Base-by-base conservation (phyloP, 75 land plant species). In the Azolla pinnata region DNA sequence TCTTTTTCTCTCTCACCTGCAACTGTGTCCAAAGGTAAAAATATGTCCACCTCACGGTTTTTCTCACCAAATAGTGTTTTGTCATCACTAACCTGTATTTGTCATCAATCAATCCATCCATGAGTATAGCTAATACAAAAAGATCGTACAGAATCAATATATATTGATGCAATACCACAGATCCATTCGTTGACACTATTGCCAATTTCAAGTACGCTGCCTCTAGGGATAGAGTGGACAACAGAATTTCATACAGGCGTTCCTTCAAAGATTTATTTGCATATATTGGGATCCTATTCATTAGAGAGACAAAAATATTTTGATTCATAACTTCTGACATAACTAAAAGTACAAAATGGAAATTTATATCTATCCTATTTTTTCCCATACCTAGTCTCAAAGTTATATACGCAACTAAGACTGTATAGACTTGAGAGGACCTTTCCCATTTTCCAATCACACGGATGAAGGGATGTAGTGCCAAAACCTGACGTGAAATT, bases 371-470 rank as follows among this genome's bases (percentile, higher is more conserved):
- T n/a, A n/a, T n/a, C n/a, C n/a, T n/a, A n/a, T n/a, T n/a, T n/a
- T n/a, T n/a, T n/a, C n/a, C n/a, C n/a, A n/a, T n/a, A n/a, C n/a
- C n/a, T n/a, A n/a, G n/a, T n/a, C n/a, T n/a, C n/a, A n/a, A n/a
- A 81, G 26, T 70, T 70, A 60, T 81, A 87, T 14, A 56, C 63
- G 59, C 85, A 86, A 56, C 60, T 67, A 53, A 79, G 83, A 4
- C 63, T 61, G 31, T 81, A 90, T 40, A 90, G 57, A 24, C 68
- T 71, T 24, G 72, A 40, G 49, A 90, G 59, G 31, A 83, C 50
- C 70, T 75, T 79, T 67, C 79, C 81, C 69, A 73, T 62, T 68
- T 86, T 90, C 63, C 88, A 81, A 65, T 90, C 96, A 65, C 96
- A 90, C 9, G 96, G 96, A 18, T 76, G 70, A 18, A 85, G 55